phyloP scores from a whole-genome alignment of 2,329 filamentous ascomycete species.

The Cephalotrichum gorgonifer region DNA sequence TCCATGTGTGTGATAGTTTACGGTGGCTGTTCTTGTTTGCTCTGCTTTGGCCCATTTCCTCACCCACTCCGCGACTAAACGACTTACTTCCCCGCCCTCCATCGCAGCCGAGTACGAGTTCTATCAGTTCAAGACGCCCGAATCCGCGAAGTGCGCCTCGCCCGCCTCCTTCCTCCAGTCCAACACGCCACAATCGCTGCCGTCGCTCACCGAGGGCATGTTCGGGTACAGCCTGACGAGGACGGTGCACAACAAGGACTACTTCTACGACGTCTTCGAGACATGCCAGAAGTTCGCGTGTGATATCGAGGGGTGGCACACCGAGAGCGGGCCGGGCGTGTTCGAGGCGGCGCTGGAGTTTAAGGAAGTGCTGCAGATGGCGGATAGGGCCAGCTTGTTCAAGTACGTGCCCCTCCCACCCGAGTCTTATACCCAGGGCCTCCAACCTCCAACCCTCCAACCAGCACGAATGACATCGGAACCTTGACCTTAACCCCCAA shows the following conservation, averaged over 20 bases:
- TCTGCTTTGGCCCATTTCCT: too few species aligned
- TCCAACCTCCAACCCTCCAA: background rate
- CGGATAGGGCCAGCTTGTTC: conserved; percentile 84
- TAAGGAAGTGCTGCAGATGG: conserved; percentile 78
- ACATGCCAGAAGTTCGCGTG: conserved; percentile 68
- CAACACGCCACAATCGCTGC: conserved; percentile 64
- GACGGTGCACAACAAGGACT: conserved; percentile 82
- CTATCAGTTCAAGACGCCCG: conserved; percentile 74
- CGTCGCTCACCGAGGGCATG: conserved; percentile 83
- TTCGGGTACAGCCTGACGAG: conserved; percentile 87
- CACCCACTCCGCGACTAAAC: too few species aligned
- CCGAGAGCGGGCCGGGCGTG: conserved; percentile 85
- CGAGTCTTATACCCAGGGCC: background rate
- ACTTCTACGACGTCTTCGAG: conserved; percentile 82
- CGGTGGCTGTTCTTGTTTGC: too few species aligned
- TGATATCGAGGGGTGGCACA: conserved; percentile 90
- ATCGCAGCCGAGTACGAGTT: conserved; percentile 82
- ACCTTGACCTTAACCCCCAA: background rate
- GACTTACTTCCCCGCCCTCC: conserved; percentile 4
- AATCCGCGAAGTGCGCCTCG: conserved; percentile 41
- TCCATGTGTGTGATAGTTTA: too few species aligned
- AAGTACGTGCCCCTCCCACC: conserved; percentile 43
- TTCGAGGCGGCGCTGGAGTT: conserved; percentile 94
- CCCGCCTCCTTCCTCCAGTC: conserved; percentile 65
- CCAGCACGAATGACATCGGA: background rate